Base-by-base conservation (phyloP, 1,284 basidiomycete genomes). In the Ganoderma meredithae region DNA sequence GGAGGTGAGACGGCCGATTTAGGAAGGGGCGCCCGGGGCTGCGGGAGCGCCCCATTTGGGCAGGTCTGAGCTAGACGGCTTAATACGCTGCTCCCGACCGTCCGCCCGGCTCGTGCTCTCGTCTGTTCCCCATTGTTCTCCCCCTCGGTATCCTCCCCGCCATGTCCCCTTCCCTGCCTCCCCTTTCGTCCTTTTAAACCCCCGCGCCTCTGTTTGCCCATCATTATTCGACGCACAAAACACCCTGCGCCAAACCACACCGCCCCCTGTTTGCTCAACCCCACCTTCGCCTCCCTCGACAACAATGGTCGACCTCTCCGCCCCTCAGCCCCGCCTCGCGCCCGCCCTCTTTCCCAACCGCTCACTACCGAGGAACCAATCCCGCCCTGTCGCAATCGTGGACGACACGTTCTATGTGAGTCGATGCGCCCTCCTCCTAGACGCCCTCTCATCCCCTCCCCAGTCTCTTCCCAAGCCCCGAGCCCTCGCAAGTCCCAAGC, bases 371-470 rank as follows among this genome's bases (percentile, higher is more conserved):
- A 61, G 66, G 60, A 47, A 55, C 10, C 67, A 62, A 27, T 60
- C 65, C 47, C 64, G 63, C 49, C 73, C 66, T 66, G 71, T 44
- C 64, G 70, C 63, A 65, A 74, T 62, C 72, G 72, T 60, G 15
- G 73, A 72, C 67, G 75, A 75, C 59, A 63, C 72, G 40, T 71
- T 73, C 71, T 76, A 71, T 63, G 75, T 76, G 71, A 68, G 76
- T 65, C 17, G 40, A 47, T 22, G 39, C 53, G 40, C 64, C 22
- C 52, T 63, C 65, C 44, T 66, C 55, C 62, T 59, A 68, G 53
- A 66, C 60, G 44, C 52, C 33, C 8, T 27, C 70, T 76, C 72
- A 73, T 41, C 15, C 13, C 56, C 69, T 66, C 12, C 19, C 65
- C 64, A 75, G 73, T 68, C 64, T 52, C 60, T 65, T 25, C 62